phyloP scores from a whole-genome alignment of 768 basidiomycete species.

The Suillus weaverae region DNA sequence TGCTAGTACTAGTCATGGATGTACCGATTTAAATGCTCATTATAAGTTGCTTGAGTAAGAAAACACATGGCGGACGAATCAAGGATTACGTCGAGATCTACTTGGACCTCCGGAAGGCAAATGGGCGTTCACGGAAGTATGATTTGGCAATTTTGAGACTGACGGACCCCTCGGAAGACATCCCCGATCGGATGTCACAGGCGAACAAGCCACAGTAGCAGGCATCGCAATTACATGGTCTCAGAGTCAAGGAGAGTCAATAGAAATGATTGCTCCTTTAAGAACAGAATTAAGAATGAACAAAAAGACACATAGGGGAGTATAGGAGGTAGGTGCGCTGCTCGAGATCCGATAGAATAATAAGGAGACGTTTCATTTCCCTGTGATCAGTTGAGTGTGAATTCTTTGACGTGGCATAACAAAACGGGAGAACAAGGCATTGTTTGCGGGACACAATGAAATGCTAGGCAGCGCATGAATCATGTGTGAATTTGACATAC shows the following conservation, averaged over 20 bases:
- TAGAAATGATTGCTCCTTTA: neutral
- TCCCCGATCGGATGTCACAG: neutral
- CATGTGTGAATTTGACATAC: neutral
- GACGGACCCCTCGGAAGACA: neutral
- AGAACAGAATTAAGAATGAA: neutral
- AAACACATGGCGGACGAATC: neutral
- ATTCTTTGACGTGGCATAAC: constrained; percentile 5
- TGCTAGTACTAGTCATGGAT: neutral
- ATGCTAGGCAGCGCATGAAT: neutral
- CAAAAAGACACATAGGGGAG: neutral
- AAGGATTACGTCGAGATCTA: neutral
- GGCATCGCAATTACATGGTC: neutral
- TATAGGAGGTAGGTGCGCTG: neutral
- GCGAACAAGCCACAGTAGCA: neutral
- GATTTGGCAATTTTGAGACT: neutral
- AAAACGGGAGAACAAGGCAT: constrained; percentile 2
- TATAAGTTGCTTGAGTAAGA: neutral
- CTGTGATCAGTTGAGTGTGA: constrained; percentile 9
- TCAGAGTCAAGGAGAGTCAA: neutral
- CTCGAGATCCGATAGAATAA: constrained; percentile 4
- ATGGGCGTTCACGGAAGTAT: neutral
- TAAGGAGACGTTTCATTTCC: neutral
- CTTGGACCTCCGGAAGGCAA: neutral
- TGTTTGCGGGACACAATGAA: neutral
- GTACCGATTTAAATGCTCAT: neutral